These are phyloP conservation scores for Przewalskia tangutica DNA, from an alignment of 257 asterid genomes.

Conservation along the genomic window DNA sequence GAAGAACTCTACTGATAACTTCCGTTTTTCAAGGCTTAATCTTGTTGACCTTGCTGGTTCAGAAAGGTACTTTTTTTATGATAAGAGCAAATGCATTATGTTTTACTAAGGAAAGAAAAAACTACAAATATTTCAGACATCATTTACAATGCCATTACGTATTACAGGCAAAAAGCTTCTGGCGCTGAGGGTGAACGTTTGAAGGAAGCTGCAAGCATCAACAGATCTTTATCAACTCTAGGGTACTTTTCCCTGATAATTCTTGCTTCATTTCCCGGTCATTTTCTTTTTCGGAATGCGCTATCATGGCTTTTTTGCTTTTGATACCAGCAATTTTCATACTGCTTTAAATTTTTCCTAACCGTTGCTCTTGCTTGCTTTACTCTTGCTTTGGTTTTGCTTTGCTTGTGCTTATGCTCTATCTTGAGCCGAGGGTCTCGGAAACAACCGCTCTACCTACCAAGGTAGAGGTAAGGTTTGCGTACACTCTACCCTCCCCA, in stretches of 20 bases:
- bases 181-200: conserved; percentile 99
- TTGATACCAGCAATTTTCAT: no score
- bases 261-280: not conserved
- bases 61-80: conserved; percentile 51
- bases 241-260: conserved; percentile 41
- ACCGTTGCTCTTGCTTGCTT: no score
- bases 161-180: conserved; percentile 80
- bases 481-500: no score
- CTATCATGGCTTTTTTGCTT: no score
- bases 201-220: conserved; percentile 92
- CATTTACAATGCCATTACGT: conserved; percentile 5
- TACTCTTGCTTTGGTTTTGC: no score
- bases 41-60: conserved; percentile 99
- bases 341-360: no score
- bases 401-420: no score
- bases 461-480: no score
- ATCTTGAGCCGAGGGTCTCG: no score
- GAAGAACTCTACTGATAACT: conserved; percentile 75
- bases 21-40: conserved; percentile 87
- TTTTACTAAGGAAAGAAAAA: conserved; percentile 1
- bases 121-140: not conserved
- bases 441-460: no score
- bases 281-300: no score
- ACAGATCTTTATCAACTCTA: conserved; percentile 77
- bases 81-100: not conserved